phyloP scores from a whole-genome alignment of 208 protist species.

The Histomonas meleagridis region DNA sequence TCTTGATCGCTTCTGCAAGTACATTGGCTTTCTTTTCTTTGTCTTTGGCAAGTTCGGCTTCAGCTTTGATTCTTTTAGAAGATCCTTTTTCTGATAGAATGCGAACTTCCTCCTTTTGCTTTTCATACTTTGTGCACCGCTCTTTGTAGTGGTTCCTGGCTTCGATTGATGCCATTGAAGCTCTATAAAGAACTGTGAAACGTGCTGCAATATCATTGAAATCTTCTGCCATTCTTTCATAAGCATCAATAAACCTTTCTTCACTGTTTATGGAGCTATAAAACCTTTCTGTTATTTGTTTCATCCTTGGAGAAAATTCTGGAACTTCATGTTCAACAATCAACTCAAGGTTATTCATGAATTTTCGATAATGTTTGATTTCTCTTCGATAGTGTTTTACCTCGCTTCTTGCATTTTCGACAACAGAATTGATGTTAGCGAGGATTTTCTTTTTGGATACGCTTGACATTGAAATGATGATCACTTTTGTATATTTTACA shows the following conservation, averaged over 20 bases:
- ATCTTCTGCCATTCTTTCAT: neutral
- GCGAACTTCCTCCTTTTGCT: neutral
- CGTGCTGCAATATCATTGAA: constrained; percentile 10
- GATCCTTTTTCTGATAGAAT: neutral
- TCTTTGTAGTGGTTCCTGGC: neutral
- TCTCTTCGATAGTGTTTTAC: neutral
- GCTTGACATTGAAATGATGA: too few species aligned
- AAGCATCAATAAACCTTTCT: neutral
- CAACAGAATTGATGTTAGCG: neutral
- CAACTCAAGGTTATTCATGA: neutral
- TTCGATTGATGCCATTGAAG: neutral
- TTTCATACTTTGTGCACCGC: neutral
- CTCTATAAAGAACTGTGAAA: neutral
- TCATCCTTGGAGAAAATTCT: neutral
- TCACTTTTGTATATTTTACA: too few species aligned
- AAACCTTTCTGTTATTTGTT: neutral
- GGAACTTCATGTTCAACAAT: neutral
- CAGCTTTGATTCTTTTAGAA: neutral
- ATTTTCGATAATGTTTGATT: neutral
- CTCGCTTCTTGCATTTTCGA: neutral
- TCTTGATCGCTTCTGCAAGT: neutral
- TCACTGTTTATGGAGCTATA: neutral
- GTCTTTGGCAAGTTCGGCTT: neutral
- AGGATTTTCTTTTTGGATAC: neutral
- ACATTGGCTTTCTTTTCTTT: neutral